These are phyloP conservation scores for Aspergillus jensenii DNA, from an alignment of 2,329 filamentous ascomycete genomes.

Conservation along the genomic window DNA sequence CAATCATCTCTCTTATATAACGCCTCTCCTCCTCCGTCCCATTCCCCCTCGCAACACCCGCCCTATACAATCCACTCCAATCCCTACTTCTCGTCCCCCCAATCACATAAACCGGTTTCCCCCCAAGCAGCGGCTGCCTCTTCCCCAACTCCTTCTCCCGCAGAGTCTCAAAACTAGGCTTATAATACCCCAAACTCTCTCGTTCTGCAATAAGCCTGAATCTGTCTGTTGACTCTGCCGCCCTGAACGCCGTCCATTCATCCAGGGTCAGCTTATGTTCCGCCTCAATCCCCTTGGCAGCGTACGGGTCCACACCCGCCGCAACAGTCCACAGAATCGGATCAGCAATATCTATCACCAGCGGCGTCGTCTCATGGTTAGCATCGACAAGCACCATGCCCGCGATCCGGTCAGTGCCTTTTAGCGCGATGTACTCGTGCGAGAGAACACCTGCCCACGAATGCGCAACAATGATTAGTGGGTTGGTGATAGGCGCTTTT, in stretches of 20 bases:
- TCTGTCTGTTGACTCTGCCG: slow-evolving; percentile 19
- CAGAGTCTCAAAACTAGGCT: slow-evolving; percentile 26
- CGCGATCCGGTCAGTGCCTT: slow-evolving; percentile 9
- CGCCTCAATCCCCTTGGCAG: slow-evolving; percentile 15
- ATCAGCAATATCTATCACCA: slow-evolving; percentile 15
- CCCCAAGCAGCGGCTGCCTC: slow-evolving; percentile 25
- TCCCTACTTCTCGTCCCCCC: slow-evolving; percentile 27
- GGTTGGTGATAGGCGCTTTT: slow-evolving; percentile 8
- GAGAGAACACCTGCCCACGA: slow-evolving; percentile 18
- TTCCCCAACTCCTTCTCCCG: slow-evolving; percentile 26
- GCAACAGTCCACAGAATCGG: slow-evolving; percentile 14
- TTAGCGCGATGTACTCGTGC: slow-evolving; percentile 16
- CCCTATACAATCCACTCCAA: slow-evolving; percentile 31
- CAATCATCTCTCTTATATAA: slow-evolving; percentile 27
- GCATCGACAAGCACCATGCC: slow-evolving; percentile 19
- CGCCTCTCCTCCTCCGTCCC: slow-evolving; percentile 34
- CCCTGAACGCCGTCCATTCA: slow-evolving; percentile 16
- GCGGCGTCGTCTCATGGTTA: slow-evolving; percentile 16
- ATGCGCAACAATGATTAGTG: slow-evolving; percentile 16
- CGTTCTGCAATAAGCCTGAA: background rate
- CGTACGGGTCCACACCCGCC: slow-evolving; percentile 15
- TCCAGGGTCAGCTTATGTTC: slow-evolving; percentile 6
- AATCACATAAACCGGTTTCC: slow-evolving; percentile 27
- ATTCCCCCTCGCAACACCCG: slow-evolving; percentile 32
- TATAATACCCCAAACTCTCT: slow-evolving; percentile 6